Conservation (phyloP, 805 yeast genomes). For the Geotrichum ghanense region DNA sequence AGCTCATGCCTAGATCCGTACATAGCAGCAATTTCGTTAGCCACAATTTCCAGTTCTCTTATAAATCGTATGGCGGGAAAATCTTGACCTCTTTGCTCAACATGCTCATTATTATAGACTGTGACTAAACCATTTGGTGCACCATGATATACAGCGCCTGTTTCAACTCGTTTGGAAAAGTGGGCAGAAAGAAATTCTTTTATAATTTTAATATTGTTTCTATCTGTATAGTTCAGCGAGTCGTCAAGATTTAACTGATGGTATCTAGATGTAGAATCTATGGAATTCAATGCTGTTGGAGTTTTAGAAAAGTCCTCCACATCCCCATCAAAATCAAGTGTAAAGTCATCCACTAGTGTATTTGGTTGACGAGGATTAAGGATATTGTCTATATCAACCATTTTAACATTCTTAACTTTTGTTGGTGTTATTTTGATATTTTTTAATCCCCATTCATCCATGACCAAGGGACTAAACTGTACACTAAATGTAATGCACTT, state of each 20-base stretch:
- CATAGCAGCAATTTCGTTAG: slow-evolving; percentile 26
- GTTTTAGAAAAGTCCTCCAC: too few relatives aligned
- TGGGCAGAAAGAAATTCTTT: background rate
- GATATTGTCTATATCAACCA: too few relatives aligned
- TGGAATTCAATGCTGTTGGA: too few relatives aligned
- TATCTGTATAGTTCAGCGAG: too few relatives aligned
- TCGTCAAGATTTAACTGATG: too few relatives aligned
- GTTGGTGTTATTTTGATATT: background rate
- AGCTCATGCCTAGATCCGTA: slow-evolving; percentile 20
- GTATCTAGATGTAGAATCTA: too few relatives aligned
- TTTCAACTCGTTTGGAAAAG: slow-evolving; percentile 9
- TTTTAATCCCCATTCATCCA: background rate
- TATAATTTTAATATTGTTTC: background rate
- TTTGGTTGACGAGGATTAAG: too few relatives aligned
- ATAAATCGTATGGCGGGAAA: background rate
- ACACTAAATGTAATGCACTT: slow-evolving; percentile 9
- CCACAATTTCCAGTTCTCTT: slow-evolving; percentile 17
- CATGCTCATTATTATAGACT: slow-evolving; percentile 1
- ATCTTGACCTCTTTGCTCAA: slow-evolving; percentile 8
- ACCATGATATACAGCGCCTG: slow-evolving; percentile 9
- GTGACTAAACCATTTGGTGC: background rate
- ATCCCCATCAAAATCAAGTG: slow-evolving; percentile 1
- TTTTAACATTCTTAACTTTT: background rate
- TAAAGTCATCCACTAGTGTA: too few relatives aligned
- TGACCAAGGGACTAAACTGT: slow-evolving; percentile 6